phyloP scores from a whole-genome alignment of 1,139 yeast species.

The Blastobotrys buckinghamii region DNA sequence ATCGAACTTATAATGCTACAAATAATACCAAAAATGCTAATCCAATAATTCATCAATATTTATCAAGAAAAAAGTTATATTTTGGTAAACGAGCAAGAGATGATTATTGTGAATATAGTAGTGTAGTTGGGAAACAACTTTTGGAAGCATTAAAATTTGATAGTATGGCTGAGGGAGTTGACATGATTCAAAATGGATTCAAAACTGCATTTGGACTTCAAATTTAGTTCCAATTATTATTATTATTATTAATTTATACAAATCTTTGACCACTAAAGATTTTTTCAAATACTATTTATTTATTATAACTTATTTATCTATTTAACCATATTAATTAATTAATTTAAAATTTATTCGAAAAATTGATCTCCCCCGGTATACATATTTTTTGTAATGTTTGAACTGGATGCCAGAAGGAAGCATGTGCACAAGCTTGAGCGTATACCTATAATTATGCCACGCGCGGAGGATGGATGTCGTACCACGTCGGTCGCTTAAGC shows the following conservation, averaged over 20 bases:
- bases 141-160: background rate
- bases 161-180: constrained; percentile 3
- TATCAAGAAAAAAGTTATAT: constrained; percentile 15
- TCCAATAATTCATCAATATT: constrained; percentile 12
- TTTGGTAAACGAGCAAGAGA: background rate
- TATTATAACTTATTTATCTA: background rate
- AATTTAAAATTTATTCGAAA: too few species aligned
- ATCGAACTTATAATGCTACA: constrained; percentile 3
- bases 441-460: too few species aligned
- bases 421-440: too few species aligned
- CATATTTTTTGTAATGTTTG: too few species aligned
- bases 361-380: too few species aligned
- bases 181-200: constrained; percentile 2
- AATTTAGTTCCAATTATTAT: background rate
- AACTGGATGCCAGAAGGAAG: too few species aligned
- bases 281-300: too few species aligned
- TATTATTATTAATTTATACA: background rate
- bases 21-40: background rate
- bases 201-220: constrained; percentile 8
- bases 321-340: background rate
- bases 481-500: too few species aligned
- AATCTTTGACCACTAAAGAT: too few species aligned
- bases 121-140: constrained; percentile 1
- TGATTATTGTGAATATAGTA: background rate
- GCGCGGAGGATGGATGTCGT: too few species aligned